phyloP scores from a whole-genome alignment of 2,329 filamentous ascomycete genomes.

The Escovopsis sp. region DNA sequence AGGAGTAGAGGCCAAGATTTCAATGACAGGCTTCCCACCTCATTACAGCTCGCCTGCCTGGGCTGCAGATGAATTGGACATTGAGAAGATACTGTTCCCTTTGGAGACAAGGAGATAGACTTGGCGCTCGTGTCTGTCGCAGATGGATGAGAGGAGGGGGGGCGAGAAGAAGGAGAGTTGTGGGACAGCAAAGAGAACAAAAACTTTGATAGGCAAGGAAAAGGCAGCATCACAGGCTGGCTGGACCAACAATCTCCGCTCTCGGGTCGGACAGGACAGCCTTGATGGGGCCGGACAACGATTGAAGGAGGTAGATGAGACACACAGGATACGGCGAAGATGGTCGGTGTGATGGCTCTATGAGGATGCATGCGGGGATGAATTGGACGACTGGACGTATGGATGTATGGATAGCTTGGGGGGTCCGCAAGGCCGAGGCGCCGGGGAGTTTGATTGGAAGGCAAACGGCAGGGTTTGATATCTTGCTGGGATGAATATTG shows the following conservation, averaged over 20 bases:
- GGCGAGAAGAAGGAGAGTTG: too few relatives aligned
- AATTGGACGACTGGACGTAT: not conserved
- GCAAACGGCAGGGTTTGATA: conserved; percentile 2
- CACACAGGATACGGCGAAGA: not conserved
- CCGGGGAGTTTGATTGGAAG: conserved; percentile 6
- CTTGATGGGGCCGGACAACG: not conserved
- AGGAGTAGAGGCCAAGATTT: conserved; percentile 21
- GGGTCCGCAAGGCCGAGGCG: conserved; percentile 4
- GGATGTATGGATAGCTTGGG: conserved; percentile 1
- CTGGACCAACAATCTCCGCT: not conserved
- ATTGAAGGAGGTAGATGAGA: not conserved
- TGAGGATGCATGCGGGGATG: not conserved
- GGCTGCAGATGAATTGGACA: too few relatives aligned
- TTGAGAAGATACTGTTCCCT: too few relatives aligned
- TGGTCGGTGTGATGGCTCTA: not conserved
- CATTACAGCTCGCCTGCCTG: too few relatives aligned
- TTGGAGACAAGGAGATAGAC: too few relatives aligned
- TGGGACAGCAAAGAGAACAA: too few relatives aligned
- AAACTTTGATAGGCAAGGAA: too few relatives aligned
- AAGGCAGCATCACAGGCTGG: not conserved
- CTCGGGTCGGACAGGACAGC: not conserved
- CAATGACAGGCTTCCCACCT: too few relatives aligned
- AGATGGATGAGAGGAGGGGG: too few relatives aligned
- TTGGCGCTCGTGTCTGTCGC: too few relatives aligned
- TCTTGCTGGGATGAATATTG: conserved; percentile 4